phyloP scores from a whole-genome alignment of 805 yeast genomes.

The Yarrowia phangngaensis region DNA sequence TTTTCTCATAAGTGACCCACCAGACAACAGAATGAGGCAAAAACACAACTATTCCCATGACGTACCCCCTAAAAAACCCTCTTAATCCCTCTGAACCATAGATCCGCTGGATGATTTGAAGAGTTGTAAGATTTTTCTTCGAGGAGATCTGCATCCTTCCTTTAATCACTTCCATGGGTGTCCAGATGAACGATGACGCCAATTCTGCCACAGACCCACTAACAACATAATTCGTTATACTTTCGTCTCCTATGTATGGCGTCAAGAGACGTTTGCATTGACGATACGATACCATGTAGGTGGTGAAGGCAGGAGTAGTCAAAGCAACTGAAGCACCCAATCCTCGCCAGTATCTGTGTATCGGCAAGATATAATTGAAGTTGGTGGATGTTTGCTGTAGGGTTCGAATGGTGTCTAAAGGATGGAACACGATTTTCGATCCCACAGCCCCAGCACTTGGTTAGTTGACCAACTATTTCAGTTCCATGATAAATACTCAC shows the following conservation, averaged over 20 bases:
- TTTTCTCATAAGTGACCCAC: conserved; percentile 34
- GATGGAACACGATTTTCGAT: conserved; percentile 25
- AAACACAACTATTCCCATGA: conserved; percentile 32
- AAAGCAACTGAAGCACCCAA: conserved; percentile 41
- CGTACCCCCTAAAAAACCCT: conserved; percentile 32
- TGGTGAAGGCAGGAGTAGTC: conserved; percentile 44
- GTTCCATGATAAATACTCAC: conserved; percentile 30
- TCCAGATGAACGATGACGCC: conserved; percentile 42
- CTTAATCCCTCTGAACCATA: conserved; percentile 28
- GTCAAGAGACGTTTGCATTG: conserved; percentile 41
- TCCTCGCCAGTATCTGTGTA: conserved; percentile 43
- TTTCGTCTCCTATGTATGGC: conserved; percentile 40
- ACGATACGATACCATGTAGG: conserved; percentile 43
- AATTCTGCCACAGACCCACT: conserved; percentile 44
- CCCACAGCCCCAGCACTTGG: conserved; percentile 29
- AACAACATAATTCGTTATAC: conserved; percentile 39
- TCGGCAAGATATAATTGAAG: conserved; percentile 40
- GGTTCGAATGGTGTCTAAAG: conserved; percentile 43
- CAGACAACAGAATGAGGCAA: conserved; percentile 32
- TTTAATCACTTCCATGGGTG: conserved; percentile 48
- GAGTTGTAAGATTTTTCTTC: conserved; percentile 26
- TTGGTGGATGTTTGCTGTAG: conserved; percentile 44
- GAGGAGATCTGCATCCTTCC: conserved; percentile 44
- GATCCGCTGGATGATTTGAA: conserved; percentile 30
- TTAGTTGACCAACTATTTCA: conserved; percentile 7